Conservation (phyloP, 2,329 filamentous ascomycete species). For the Alternaria arborescens region DNA sequence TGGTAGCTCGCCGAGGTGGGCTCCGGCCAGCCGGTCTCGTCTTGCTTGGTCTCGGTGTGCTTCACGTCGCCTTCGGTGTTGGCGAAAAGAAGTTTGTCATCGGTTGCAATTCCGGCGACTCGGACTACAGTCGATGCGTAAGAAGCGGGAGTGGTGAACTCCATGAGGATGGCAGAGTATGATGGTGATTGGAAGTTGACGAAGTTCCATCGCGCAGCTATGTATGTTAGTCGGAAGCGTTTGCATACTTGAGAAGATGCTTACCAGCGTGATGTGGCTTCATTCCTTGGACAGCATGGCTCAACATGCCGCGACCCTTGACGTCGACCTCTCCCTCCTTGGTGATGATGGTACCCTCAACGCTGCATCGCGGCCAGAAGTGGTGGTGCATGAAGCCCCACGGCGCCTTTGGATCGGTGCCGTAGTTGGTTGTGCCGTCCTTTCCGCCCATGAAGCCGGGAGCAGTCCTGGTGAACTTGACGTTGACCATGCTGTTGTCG, state of each 20-base stretch:
- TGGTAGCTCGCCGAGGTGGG: constrained; percentile 77
- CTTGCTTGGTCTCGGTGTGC: constrained; percentile 75
- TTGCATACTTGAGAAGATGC: constrained; percentile 22
- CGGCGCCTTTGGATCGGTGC: constrained; percentile 83
- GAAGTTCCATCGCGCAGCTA: constrained; percentile 90
- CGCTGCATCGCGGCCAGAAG: constrained; percentile 90
- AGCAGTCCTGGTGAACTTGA: constrained; percentile 77
- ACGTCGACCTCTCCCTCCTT: constrained; percentile 83
- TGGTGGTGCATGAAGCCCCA: constrained; percentile 93
- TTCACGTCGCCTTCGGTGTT: constrained; percentile 70
- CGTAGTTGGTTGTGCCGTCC: constrained; percentile 84
- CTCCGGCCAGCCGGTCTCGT: constrained; percentile 90
- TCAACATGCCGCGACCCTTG: constrained; percentile 79
- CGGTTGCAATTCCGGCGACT: constrained; percentile 82
- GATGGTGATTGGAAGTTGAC: constrained; percentile 86
- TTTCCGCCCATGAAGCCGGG: constrained; percentile 87
- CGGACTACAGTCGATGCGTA: constrained; percentile 87
- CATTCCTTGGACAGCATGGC: constrained; percentile 94
- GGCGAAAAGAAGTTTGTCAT: constrained; percentile 80
- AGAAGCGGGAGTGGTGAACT: constrained; percentile 91
- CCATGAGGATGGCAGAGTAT: constrained; percentile 92
- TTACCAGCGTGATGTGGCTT: constrained; percentile 94
- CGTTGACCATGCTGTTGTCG: constrained; percentile 80
- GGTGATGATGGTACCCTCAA: constrained; percentile 85
- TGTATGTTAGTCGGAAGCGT: constrained; percentile 18